A percentile compares a stretch with the other conserved stretches of the same genome.
Conservation (phyloP, 192 early-diverging fungal genomes). For the Podochytrium sp. region DNA sequence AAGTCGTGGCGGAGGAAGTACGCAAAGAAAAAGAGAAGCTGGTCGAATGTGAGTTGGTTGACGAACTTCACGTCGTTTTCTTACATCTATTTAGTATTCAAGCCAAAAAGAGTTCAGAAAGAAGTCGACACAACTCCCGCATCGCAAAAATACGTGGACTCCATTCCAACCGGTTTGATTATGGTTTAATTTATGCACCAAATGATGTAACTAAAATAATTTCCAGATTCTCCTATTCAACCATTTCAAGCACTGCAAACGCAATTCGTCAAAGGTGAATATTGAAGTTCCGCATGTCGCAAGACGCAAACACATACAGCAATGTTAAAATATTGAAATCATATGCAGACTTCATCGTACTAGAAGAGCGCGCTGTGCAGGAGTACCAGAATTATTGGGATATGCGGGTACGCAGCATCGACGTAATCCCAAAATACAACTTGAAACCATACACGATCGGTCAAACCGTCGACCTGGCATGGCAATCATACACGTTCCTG, state of each 20-base stretch:
- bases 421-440: slow-evolving; percentile 16
- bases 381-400: slow-evolving; percentile 31
- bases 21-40: neutral
- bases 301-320: too few species aligned
- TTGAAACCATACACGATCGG: slow-evolving; percentile 18
- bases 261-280: slow-evolving; percentile 3
- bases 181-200: too few species aligned
- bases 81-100: neutral
- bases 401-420: slow-evolving; percentile 19
- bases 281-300: too few species aligned
- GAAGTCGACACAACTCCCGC: neutral
- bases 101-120: neutral
- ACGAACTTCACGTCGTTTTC: neutral
- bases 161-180: neutral
- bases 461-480: slow-evolving; percentile 4
- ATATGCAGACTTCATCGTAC: slow-evolving; percentile 2
- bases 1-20: too few species aligned
- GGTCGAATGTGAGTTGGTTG: neutral
- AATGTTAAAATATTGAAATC: neutral
- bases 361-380: slow-evolving; percentile 13
- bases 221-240: neutral
- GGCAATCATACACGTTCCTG: slow-evolving; percentile 6
- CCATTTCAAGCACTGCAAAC: neutral
- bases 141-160: neutral
- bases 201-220: too few species aligned